Evolutionary conservation across 306 rosid species (phyloP).

Genomic region (Phaseolus lunatus): DNA sequence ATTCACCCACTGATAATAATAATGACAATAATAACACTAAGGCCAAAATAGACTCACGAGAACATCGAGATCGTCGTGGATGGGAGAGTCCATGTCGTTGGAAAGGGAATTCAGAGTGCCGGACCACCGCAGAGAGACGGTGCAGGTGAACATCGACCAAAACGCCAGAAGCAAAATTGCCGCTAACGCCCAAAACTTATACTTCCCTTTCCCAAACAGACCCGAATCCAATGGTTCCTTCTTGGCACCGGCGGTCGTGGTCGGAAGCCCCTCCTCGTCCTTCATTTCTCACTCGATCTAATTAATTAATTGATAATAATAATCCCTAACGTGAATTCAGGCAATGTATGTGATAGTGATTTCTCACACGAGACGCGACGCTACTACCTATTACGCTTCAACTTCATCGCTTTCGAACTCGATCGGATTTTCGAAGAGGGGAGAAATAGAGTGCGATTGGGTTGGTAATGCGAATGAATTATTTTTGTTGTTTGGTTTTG

Average conservation of each 20-base stretch:
- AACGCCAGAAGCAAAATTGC: constrained; percentile 92
- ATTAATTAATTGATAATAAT: neutral
- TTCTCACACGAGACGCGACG: neutral
- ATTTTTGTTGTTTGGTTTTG: neutral
- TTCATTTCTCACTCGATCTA: constrained; percentile 71
- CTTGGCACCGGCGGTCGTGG: constrained; percentile 55
- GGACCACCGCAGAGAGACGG: constrained; percentile 96
- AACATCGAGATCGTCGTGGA: constrained; percentile 91
- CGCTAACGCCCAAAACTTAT: constrained; percentile 94
- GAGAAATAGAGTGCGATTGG: constrained; percentile 43
- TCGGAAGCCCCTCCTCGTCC: constrained; percentile 89
- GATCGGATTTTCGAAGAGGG: neutral
- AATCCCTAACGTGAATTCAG: neutral
- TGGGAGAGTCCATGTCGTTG: constrained; percentile 64
- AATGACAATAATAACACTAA: too few species aligned
- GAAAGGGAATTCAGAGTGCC: constrained; percentile 79
- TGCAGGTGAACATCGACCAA: constrained; percentile 99
- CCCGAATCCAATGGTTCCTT: constrained; percentile 73
- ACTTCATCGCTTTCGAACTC: constrained; percentile 41
- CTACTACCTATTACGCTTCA: neutral
- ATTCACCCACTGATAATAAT: neutral
- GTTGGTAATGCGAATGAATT: neutral
- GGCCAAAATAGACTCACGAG: constrained; percentile 61
- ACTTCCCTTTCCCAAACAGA: constrained; percentile 75
- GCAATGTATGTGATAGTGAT: neutral